phyloP scores from a whole-genome alignment of 2,329 filamentous ascomycete species.

The Acrodontium crateriforme region DNA sequence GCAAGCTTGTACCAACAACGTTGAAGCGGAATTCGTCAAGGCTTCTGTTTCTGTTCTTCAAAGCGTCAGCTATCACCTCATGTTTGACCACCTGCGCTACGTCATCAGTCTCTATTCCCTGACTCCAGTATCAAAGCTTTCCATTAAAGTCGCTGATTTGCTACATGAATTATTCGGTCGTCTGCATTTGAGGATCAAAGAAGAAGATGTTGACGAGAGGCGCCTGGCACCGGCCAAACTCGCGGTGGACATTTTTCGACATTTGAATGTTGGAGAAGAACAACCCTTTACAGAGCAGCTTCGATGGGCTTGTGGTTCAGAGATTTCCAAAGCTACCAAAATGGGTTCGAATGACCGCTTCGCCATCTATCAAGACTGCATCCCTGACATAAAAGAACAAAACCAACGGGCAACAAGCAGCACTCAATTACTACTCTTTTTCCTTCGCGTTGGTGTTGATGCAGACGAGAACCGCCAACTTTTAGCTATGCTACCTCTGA shows the following conservation, averaged over 20 bases:
- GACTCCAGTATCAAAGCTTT: slow-evolving; percentile 13
- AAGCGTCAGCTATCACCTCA: slow-evolving; percentile 33
- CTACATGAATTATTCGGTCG: slow-evolving; percentile 10
- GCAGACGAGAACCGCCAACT: slow-evolving; percentile 8
- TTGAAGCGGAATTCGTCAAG: slow-evolving; percentile 72
- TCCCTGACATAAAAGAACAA: slow-evolving; percentile 8
- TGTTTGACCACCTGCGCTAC: slow-evolving; percentile 40
- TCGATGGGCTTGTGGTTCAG: slow-evolving; percentile 7
- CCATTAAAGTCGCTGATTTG: slow-evolving; percentile 11
- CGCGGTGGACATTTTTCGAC: slow-evolving; percentile 13
- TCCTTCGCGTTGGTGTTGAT: slow-evolving; percentile 5
- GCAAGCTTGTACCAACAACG: slow-evolving; percentile 66
- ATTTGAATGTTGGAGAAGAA: slow-evolving; percentile 4
- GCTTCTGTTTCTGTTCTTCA: slow-evolving; percentile 59
- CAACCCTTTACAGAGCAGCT: slow-evolving; percentile 5
- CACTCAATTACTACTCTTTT: slow-evolving; percentile 11
- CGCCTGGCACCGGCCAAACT: slow-evolving; percentile 10
- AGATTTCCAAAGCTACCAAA: slow-evolving; percentile 7
- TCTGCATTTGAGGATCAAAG: slow-evolving; percentile 3
- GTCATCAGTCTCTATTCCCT: slow-evolving; percentile 56
- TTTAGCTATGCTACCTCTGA: slow-evolving; percentile 10
- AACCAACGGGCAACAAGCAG: slow-evolving; percentile 11
- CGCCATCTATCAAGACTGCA: slow-evolving; percentile 12
- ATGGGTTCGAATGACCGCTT: slow-evolving; percentile 8
- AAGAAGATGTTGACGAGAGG: slow-evolving; percentile 1